These are phyloP conservation scores for Globisporangium barbulae DNA, from an alignment of 352 stramenopile genomes.

Conservation along the genomic window DNA sequence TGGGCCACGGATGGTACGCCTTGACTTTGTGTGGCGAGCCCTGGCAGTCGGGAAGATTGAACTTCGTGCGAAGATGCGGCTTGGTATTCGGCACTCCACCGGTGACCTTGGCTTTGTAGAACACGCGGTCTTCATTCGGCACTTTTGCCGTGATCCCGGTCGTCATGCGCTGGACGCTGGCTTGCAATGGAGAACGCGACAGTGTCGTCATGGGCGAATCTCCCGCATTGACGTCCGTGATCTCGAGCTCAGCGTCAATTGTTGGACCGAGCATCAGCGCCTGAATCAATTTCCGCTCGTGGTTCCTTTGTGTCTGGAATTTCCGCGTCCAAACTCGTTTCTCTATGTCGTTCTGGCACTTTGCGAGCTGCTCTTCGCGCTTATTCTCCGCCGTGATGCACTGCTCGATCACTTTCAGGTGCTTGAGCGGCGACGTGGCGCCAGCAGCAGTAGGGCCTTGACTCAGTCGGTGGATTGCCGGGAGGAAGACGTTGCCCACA, in stretches of 20 bases:
- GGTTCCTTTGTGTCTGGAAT: constrained; percentile 50
- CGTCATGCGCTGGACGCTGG: background rate
- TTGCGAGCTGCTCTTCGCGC: constrained; percentile 51
- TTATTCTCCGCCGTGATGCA: constrained; percentile 72
- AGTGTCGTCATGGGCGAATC: background rate
- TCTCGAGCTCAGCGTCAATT: constrained; percentile 24
- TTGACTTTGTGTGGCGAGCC: constrained; percentile 31
- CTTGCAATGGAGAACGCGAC: constrained; percentile 2
- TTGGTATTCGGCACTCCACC: constrained; percentile 34
- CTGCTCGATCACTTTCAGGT: constrained; percentile 70
- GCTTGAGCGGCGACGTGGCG: constrained; percentile 35
- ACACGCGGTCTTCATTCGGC: constrained; percentile 33
- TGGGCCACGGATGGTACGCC: constrained; percentile 4
- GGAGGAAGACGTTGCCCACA: constrained; percentile 64
- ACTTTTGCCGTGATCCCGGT: constrained; percentile 26
- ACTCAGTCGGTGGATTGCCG: constrained; percentile 33
- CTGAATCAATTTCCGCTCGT: constrained; percentile 55
- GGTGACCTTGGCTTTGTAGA: constrained; percentile 32
- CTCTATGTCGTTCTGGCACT: constrained; percentile 45
- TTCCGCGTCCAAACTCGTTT: constrained; percentile 47
- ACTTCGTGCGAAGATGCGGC: constrained; percentile 36
- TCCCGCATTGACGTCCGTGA: constrained; percentile 26
- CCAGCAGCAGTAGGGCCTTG: constrained; percentile 9
- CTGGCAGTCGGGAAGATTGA: constrained; percentile 37
- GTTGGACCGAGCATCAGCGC: constrained; percentile 48